A percentile compares a stretch with the other conserved stretches of the same genome.
Conservation (phyloP, 345 rosid genomes). For the Acer negundo region DNA sequence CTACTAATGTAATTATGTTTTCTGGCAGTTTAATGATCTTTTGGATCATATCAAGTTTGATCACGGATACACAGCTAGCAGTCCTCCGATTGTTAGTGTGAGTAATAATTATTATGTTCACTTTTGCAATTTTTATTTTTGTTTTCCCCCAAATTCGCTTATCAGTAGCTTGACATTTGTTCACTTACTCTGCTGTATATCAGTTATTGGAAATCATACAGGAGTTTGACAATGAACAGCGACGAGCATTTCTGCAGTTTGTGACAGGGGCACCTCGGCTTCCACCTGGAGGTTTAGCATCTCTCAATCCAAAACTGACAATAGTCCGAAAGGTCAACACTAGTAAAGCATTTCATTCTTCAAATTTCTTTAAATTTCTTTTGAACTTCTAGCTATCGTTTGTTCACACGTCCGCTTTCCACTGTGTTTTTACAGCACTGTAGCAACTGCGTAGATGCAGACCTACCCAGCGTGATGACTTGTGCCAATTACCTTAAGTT, state of each 20-base stretch:
- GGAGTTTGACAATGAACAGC: constrained; percentile 63
- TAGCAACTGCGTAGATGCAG: constrained; percentile 64
- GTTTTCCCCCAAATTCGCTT: background rate
- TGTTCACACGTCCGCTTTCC: background rate
- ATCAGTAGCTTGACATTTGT: constrained; percentile 18
- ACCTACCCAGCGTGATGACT: constrained; percentile 97
- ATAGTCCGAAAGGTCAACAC: constrained; percentile 81
- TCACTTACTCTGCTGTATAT: constrained; percentile 18
- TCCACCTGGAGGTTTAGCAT: constrained; percentile 92
- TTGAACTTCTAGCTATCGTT: background rate
- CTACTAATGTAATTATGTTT: constrained; percentile 13
- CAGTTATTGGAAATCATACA: constrained; percentile 81
- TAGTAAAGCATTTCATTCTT: constrained; percentile 1
- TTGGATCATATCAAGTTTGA: constrained; percentile 93
- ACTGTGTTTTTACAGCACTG: constrained; percentile 54
- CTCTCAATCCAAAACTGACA: constrained; percentile 86
- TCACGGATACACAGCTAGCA: constrained; percentile 98
- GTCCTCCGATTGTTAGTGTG: constrained; percentile 76
- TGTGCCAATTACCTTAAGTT: constrained; percentile 96
- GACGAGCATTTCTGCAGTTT: constrained; percentile 86
- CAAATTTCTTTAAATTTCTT: background rate
- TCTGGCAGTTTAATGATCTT: constrained; percentile 67
- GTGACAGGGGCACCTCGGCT: constrained; percentile 95
- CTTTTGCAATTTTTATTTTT: background rate
- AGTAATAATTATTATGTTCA: constrained; percentile 22